Evolutionary conservation across 805 yeast species (phyloP), one percentile per base, ranked within the genome.

Genomic region (Wickerhamiella brachini): DNA sequence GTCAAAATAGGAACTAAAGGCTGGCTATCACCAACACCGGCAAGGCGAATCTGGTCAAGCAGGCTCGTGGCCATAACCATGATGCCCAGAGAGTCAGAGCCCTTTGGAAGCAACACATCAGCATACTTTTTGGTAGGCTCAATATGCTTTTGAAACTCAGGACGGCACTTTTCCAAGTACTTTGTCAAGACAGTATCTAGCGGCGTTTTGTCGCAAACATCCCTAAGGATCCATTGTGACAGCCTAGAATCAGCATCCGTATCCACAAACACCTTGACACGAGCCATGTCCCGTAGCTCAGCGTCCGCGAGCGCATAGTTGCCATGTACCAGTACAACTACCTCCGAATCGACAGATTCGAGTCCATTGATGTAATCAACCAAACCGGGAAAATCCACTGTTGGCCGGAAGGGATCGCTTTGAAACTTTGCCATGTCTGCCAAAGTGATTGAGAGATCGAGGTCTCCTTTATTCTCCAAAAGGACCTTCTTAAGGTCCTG

Each of bases 191-290:
- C 56, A 1, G 56, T 59, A 10, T 58, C 62, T 6, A 71, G 56
- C 20, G 58, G 58, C 2, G 51, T 43, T 0, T 59, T 55, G 6
- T 58, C 60, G 5, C 46, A 47, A 2, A 65, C 48, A 21, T 68
- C 73, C 17, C 68, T 58, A 48, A 61, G 49, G 22, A 68, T 81
- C 83, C 93, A 79, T 56, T 95, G 75, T n/a, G 86, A 80, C 42
- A 89, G 68, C 50, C 96, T 68, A 5, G 83, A 79, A 64, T 89
- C 97, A 1, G 90, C 79, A 65, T 89, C 97, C 54, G 87, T 76
- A 57, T 85, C 93, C 15, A 89, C 72, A 58, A 82, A 89, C 1
- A 89, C 78, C 60, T 79, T 82, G 56, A 88, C 70, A 1, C 78
- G 71, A 0, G 89, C 80, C 60, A 74, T 54, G 10, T 69, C 68